Evolutionary conservation across 768 basidiomycete genomes (phyloP).

Genomic region (Phlegmacium glaucopus): DNA sequence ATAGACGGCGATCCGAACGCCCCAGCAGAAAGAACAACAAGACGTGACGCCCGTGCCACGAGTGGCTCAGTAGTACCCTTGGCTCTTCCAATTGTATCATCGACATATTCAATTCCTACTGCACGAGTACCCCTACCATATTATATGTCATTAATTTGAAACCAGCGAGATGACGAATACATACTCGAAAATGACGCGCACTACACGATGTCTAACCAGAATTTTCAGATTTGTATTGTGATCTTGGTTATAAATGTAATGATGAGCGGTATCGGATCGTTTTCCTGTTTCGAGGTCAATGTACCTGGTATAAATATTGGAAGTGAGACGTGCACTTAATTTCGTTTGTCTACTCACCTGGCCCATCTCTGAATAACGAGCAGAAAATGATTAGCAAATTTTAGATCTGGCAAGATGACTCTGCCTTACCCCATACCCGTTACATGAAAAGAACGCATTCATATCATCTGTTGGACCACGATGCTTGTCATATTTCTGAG

Average conservation of each 20-base stretch:
- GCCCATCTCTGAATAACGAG: constrained; percentile 42
- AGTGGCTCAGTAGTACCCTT: constrained; percentile 12
- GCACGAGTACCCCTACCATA: constrained; percentile 36
- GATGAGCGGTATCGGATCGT: constrained; percentile 55
- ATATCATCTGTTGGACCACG: constrained; percentile 42
- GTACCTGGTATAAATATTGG: constrained; percentile 38
- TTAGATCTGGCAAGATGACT: background rate
- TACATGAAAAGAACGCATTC: constrained; percentile 43
- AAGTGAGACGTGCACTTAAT: background rate
- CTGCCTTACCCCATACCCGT: constrained; percentile 43
- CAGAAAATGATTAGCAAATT: background rate
- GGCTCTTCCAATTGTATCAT: constrained; percentile 25
- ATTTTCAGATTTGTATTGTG: constrained; percentile 46
- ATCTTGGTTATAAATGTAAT: constrained; percentile 47
- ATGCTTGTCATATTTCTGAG: constrained; percentile 41
- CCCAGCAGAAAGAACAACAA: no score
- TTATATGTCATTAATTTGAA: background rate
- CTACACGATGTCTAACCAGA: constrained; percentile 39
- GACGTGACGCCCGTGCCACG: no score
- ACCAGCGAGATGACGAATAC: constrained; percentile 4
- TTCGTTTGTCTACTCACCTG: constrained; percentile 32
- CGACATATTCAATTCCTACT: constrained; percentile 51
- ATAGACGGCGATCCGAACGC: constrained; percentile 55
- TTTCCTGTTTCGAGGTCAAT: constrained; percentile 46
- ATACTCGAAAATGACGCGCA: constrained; percentile 49